Conservation (phyloP, 2,329 filamentous ascomycete species). For the Anthostomella pinea region DNA sequence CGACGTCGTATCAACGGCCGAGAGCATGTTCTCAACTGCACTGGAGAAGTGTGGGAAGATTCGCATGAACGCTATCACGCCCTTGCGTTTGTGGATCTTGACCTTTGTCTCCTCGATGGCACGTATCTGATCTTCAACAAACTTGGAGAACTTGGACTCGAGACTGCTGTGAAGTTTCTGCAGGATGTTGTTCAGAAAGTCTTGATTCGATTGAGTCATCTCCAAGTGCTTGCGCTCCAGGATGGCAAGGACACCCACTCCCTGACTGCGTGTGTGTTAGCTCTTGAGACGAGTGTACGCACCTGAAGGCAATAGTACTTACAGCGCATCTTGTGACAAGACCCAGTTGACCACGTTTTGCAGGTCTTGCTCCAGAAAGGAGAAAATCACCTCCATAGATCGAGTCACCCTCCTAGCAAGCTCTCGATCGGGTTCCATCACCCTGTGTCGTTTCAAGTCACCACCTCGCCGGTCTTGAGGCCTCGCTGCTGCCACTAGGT, state of each 20-base stretch:
- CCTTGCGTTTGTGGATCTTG: slow-evolving; percentile 97
- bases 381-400: slow-evolving; percentile 85
- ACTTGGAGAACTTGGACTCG: slow-evolving; percentile 75
- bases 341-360: slow-evolving; percentile 82
- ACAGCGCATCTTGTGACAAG: slow-evolving; percentile 75
- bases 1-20: slow-evolving; percentile 52
- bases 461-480: slow-evolving; percentile 69
- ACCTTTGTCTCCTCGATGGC: slow-evolving; percentile 98
- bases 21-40: slow-evolving; percentile 80
- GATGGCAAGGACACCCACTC: slow-evolving; percentile 77
- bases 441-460: slow-evolving; percentile 69
- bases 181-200: slow-evolving; percentile 77
- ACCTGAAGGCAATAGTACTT: slow-evolving; percentile 41
- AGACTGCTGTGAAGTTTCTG: slow-evolving; percentile 77
- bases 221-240: slow-evolving; percentile 77
- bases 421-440: slow-evolving; percentile 85
- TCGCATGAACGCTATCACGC: slow-evolving; percentile 91
- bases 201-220: slow-evolving; percentile 87
- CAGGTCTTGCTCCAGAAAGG: slow-evolving; percentile 75
- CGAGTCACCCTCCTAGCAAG: slow-evolving; percentile 82
- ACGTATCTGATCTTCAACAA: slow-evolving; percentile 91
- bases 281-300: slow-evolving; percentile 2
- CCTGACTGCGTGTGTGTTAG: slow-evolving; percentile 60
- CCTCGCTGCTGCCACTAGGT: slow-evolving; percentile 64
- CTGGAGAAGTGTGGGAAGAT: slow-evolving; percentile 86